Base-by-base conservation (phyloP, 768 basidiomycete species). In the Leccinum variicolor region DNA sequence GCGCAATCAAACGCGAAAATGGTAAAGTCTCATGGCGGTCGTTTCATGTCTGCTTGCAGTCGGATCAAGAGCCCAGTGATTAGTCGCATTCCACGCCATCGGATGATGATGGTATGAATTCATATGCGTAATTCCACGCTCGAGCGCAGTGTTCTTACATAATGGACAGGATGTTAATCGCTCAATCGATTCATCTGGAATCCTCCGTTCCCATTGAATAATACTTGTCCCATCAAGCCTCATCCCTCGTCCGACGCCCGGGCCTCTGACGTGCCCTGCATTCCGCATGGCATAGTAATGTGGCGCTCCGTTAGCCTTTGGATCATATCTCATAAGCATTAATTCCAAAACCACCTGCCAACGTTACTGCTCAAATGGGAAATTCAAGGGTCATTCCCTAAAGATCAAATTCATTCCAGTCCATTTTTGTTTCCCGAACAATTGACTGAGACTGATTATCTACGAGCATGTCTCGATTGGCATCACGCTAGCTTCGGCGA, bases 171-270 rank as follows among this genome's bases (percentile, higher is more conserved):
- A 29, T 46, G 23, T 23, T 15, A 23, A 45, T 28, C 1, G 4
- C 13, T 25, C 31, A 14, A 34, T 13, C 2, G 23, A 15, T 25
- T 25, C 25, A 25, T 43, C 29, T 49, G 10, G 10, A 15, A 25
- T 34, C 45, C 33, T 31, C 15, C 21, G 34, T 17, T 50, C 21
- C 6, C 36, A 11, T 31, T 3, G n/a, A 36, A 45, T 31, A 4
- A 58, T 60, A 64, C 64, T 63, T 55, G 54, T 54, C 54, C 54
- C 50, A 54, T 33, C 47, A 34, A 47, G 31, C 25, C 49, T 45
- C 7, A 28, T 28, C 7, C 6, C 34, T 36, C 3, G 21, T 36
- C 43, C 23, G 17, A 19, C 31, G 13, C 39, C 14, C 6, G 15
- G 8, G 21, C 36, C 15, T 39, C 36, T 6, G 36, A 43, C 41